Conservation (phyloP, 2,329 filamentous ascomycete genomes). For the Paracoccidioides lutzii region DNA sequence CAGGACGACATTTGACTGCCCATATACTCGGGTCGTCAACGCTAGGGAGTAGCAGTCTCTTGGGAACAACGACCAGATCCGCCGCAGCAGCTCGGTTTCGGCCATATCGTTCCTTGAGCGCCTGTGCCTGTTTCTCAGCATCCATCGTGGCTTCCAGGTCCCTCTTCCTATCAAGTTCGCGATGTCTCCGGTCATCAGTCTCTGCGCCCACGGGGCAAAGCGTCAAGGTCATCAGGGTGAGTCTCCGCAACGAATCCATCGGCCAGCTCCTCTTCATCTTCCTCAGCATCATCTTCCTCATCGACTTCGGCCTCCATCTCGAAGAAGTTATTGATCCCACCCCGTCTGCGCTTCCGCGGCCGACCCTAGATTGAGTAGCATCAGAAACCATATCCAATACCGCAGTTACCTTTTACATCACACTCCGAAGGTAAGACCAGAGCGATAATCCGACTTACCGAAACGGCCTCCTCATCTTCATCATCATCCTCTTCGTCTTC, state of each 20-base stretch:
- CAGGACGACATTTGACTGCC: constrained; percentile 83
- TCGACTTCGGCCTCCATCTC: constrained; percentile 98
- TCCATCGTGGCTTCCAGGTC: constrained; percentile 81
- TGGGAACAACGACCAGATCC: constrained; percentile 68
- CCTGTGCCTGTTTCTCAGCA: constrained; percentile 82
- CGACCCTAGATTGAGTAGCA: constrained; percentile 38
- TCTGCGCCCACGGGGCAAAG: constrained; percentile 58
- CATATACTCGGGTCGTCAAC: constrained; percentile 95
- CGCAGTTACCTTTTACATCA: constrained; percentile 10
- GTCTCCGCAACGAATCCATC: constrained; percentile 80
- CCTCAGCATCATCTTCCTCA: constrained; percentile 74
- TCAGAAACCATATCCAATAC: constrained; percentile 12
- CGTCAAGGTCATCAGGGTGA: constrained; percentile 78
- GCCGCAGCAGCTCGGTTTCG: constrained; percentile 54
- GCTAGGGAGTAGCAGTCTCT: constrained; percentile 74
- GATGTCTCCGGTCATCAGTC: constrained; percentile 80
- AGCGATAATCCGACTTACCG: constrained; percentile 23
- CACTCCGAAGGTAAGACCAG: background rate
- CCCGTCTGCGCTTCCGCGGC: constrained; percentile 65
- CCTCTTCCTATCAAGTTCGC: constrained; percentile 84
- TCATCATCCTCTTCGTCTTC: constrained; percentile 44
- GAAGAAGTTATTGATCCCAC: constrained; percentile 73
- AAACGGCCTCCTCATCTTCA: constrained; percentile 47
- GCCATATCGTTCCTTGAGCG: constrained; percentile 77
- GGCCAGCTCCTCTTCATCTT: constrained; percentile 77